Base-by-base conservation (phyloP, 1,139 yeast species). In the Pichia inconspicua region DNA sequence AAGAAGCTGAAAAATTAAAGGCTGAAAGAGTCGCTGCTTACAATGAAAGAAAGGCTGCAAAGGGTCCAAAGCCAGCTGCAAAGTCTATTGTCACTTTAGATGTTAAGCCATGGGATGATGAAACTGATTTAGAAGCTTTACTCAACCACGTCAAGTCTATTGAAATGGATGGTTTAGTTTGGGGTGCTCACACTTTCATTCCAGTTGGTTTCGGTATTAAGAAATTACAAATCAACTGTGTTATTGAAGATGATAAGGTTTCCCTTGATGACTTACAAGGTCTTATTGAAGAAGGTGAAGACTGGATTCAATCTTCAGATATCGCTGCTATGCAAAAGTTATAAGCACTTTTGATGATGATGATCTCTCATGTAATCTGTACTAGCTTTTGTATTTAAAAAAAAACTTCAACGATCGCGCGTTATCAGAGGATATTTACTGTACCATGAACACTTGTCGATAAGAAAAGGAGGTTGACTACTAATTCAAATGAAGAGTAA, bases 101-200 rank as follows among this genome's bases (percentile, higher is more conserved):
- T 66, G 95, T 92, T 64, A 92, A 92, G 84, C 97, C 97, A 75
- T 92, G 98, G 98, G 98, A 92, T 74, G 97, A 92, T 67, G 97
- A 92, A 80, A 92, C 98, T 61, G 83, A 90, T 70, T 79, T 94
- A 71, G 95, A 92, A 53, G 83, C 82, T 72, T 71, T 92, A 75
- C 74, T 87, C 64, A 90, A 83, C 54, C 80, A 81, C 72, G 97
- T 89, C 67, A 89, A 88, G 81, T 69, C 77, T 60, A 72, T 90
- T 64, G 84, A 81, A 70, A 73, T 75, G 75, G 97, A 90, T 47
- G 99, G 99, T 81, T 85, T 94, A 68, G 75, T 74, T 62, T 92
- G 98, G 98, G 99, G 99, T 85, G 97, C 94, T 67, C 84, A 78
- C 80, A 92, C 85, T 77, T 89, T 81, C 77, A 80, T 92, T 63